These are phyloP conservation scores for Aureobasidium sp. DNA, from an alignment of 2,329 filamentous ascomycete genomes.

Conservation along the genomic window DNA sequence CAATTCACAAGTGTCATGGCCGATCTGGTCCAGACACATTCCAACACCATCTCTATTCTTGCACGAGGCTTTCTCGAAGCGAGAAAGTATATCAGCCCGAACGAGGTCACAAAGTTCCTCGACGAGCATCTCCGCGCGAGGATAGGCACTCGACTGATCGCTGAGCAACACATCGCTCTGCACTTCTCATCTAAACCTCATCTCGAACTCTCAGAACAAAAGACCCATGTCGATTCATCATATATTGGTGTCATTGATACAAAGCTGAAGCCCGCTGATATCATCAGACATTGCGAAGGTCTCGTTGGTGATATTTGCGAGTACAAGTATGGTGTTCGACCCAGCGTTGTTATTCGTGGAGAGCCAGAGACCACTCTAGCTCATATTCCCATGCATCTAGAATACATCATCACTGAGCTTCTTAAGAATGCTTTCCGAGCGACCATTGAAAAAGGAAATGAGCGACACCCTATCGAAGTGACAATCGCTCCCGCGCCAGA, in stretches of 20 bases:
- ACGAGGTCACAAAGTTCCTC: constrained; percentile 82
- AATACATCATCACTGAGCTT: constrained; percentile 94
- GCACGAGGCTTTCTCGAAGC: constrained; percentile 91
- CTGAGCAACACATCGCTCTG: constrained; percentile 92
- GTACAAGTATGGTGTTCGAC: constrained; percentile 85
- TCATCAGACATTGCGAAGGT: constrained; percentile 76
- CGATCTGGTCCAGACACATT: constrained; percentile 90
- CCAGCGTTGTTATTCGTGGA: constrained; percentile 72
- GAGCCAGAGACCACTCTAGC: constrained; percentile 83
- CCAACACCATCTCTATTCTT: constrained; percentile 87
- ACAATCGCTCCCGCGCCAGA: constrained; percentile 73
- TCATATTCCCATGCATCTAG: constrained; percentile 89
- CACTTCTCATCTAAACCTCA: constrained; percentile 71
- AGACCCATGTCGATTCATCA: constrained; percentile 38
- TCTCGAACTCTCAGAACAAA: constrained; percentile 45
- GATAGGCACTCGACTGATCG: constrained; percentile 88
- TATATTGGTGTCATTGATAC: constrained; percentile 97
- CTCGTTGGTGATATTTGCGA: constrained; percentile 96
- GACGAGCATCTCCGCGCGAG: constrained; percentile 89
- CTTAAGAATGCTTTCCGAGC: constrained; percentile 96
- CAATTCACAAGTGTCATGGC: constrained; percentile 87
- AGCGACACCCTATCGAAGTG: constrained; percentile 76
- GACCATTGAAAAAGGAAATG: constrained; percentile 75
- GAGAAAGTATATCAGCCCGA: constrained; percentile 74
- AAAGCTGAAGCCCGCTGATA: constrained; percentile 68